Base-by-base conservation (phyloP, 2,329 filamentous ascomycete species). In the Leptographium lundbergii region DNA sequence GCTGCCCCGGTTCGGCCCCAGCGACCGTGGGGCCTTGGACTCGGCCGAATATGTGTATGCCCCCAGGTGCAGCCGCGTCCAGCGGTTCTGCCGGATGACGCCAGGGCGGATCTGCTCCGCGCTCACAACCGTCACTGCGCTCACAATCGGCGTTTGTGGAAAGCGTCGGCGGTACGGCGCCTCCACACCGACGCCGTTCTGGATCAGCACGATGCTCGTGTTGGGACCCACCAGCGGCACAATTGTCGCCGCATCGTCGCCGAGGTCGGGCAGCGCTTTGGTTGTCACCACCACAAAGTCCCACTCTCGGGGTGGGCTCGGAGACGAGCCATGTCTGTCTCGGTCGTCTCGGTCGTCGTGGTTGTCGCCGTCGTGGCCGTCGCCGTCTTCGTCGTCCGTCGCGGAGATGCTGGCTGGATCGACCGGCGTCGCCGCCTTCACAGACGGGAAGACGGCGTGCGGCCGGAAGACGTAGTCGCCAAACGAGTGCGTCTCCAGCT, bases 141-240 rank as follows among this genome's bases (percentile, higher is more conserved):
- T 86, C 60, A 88, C 71, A 54, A 89, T 81, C 1, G 80, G 76
- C 1, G 78, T 80, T 3, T 67, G 53, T 0, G 85, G 82, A 65
- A 88, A 89, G 6, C 85, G 77, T 57, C 73, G 72, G 34, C 77
- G 72, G 70, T 88, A 88, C 6, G 85, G 84, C 14, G 77, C 78
- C 68, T 88, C 85, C 22, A 87, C 83, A n/a, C 84, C 85, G 22
- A 88, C 75, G 25, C 85, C 85, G 67, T 88, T 88, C 69, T 88
- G 85, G 63, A 88, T 85, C 57, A 88, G 75, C 17, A 88, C 81
- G 62, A 88, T 81, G 53, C 77, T 78, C 1, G 82, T 81, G 4
- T 36, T 29, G 2, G 75, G 69, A 0, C 74, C 71, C 19, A 88
- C 79, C 4, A 88, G 73, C 0, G 83, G 81, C 47, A 81, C 78